Base-by-base conservation (phyloP, 352 stramenopile genomes). In the Pythium aristosporum region DNA sequence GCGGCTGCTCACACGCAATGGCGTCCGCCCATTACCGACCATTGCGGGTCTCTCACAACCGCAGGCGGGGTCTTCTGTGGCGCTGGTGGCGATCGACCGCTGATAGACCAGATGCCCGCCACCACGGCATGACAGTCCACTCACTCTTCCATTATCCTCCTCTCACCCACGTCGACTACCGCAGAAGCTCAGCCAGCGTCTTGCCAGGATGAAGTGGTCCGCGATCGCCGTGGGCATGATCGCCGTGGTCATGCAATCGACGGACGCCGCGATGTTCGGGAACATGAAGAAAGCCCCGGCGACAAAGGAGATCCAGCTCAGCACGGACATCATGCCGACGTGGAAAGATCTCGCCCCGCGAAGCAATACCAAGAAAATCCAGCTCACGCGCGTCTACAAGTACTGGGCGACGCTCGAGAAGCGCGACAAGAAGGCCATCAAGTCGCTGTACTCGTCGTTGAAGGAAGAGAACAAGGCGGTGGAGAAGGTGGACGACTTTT, bases 361-460 rank as follows among this genome's bases (percentile, higher is more conserved):
- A 8, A 30, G 13, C 7, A 41, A 30, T 9, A 30, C 54, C 41
- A 61, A 61, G 30, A 43, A 52, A n/a, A 61, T 61, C 28, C 54
- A 43, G 2, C 32, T 61, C 18, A 4, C 13, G 1, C 54, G 54
- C 25, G 20, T 61, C 23, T 59, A 36, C 12, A 21, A 23, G 9
- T 61, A 30, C 13, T 61, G 54, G 54, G 41, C 25, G 3, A 21
- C 44, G 41, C n/a, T 54, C 30, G 57, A 54, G 34, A n/a, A 30
- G 13, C 54, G 47, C 32, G 57, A 63, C 57, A 56, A 63, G 44
- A 41, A 47, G 32, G 57, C 57, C 12, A 34, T 63, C 11, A 55
- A 56, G 32, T 30, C 30, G 13, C 34, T 63, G 11, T 56, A 56
- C 57, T n/a, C 44, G n/a, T 46, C 32, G 2, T 13, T 1, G 18